Evolutionary conservation across 345 rosid species (phyloP).

Genomic region (Durio zibethinus): DNA sequence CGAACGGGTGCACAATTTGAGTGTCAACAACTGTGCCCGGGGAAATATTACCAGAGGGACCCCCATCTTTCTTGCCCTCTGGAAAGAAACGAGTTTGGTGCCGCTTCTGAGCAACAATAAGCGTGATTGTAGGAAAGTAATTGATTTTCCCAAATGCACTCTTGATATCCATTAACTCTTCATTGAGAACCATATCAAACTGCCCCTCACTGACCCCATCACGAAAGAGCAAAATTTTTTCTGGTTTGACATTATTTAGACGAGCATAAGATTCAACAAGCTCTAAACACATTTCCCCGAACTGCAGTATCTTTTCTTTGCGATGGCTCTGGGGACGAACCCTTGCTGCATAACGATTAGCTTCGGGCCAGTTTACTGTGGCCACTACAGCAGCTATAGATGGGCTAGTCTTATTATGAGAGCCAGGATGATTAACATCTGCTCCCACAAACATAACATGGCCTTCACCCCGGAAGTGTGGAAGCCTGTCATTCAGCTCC

Average conservation of each 20-base stretch:
- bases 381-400: slow-evolving; percentile 88
- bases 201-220: slow-evolving; percentile 91
- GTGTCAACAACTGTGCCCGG: slow-evolving; percentile 87
- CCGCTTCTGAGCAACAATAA: slow-evolving; percentile 74
- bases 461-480: slow-evolving; percentile 38
- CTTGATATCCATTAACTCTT: slow-evolving; percentile 62
- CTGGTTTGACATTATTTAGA: slow-evolving; percentile 43
- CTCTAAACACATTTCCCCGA: slow-evolving; percentile 67
- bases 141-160: slow-evolving; percentile 25
- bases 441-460: slow-evolving; percentile 87
- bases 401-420: slow-evolving; percentile 52
- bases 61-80: slow-evolving; percentile 30
- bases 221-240: slow-evolving; percentile 68
- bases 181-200: slow-evolving; percentile 84
- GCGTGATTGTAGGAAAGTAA: slow-evolving; percentile 62
- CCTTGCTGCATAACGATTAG: slow-evolving; percentile 75
- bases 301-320: slow-evolving; percentile 57
- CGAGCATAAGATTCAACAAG: slow-evolving; percentile 46
- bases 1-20: slow-evolving; percentile 59
- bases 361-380: slow-evolving; percentile 84
- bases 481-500: slow-evolving; percentile 57
- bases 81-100: slow-evolving; percentile 81
- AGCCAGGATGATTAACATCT: slow-evolving; percentile 85
- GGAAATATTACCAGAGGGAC: slow-evolving; percentile 49
- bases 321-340: slow-evolving; percentile 61